phyloP scores from a whole-genome alignment of 768 basidiomycete species.

The Gloeopeniophorella convolvens region DNA sequence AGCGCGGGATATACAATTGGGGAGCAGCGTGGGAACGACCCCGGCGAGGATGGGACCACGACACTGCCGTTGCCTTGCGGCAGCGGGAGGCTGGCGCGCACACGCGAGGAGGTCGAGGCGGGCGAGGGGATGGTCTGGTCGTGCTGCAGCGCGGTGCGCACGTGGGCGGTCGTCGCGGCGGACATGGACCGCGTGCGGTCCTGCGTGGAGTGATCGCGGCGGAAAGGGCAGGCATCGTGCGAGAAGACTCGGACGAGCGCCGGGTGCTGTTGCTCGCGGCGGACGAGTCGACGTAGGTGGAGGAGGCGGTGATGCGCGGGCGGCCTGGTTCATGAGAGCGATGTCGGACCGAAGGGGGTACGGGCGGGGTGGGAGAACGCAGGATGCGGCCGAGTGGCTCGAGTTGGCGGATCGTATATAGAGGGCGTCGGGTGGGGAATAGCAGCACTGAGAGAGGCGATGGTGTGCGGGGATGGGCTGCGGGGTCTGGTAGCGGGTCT shows the following conservation, averaged over 20 bases:
- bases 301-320: slow-evolving; percentile 29
- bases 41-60: slow-evolving; percentile 23
- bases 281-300: slow-evolving; percentile 32
- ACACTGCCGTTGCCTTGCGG: slow-evolving; percentile 26
- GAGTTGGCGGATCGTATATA: slow-evolving; percentile 35
- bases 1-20: slow-evolving; percentile 91
- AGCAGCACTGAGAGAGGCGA: slow-evolving; percentile 15
- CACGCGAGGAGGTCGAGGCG: slow-evolving; percentile 27
- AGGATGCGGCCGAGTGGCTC: slow-evolving; percentile 25
- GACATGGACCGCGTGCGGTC: slow-evolving; percentile 79
- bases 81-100: slow-evolving; percentile 29
- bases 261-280: slow-evolving; percentile 31
- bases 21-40: slow-evolving; percentile 39
- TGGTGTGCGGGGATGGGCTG: slow-evolving; percentile 18
- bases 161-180: slow-evolving; percentile 42
- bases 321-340: slow-evolving; percentile 25
- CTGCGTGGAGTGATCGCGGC: slow-evolving; percentile 53
- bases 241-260: slow-evolving; percentile 65
- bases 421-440: slow-evolving; percentile 30
- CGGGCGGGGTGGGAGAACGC: slow-evolving; percentile 29
- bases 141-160: slow-evolving; percentile 40
- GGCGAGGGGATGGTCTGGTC: slow-evolving; percentile 25
- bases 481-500: slow-evolving; percentile 3
- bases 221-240: slow-evolving; percentile 52
- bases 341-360: slow-evolving; percentile 59